phyloP scores from a whole-genome alignment of 2,329 filamentous ascomycete genomes.

The Lasiodiplodia hormozganensis region DNA sequence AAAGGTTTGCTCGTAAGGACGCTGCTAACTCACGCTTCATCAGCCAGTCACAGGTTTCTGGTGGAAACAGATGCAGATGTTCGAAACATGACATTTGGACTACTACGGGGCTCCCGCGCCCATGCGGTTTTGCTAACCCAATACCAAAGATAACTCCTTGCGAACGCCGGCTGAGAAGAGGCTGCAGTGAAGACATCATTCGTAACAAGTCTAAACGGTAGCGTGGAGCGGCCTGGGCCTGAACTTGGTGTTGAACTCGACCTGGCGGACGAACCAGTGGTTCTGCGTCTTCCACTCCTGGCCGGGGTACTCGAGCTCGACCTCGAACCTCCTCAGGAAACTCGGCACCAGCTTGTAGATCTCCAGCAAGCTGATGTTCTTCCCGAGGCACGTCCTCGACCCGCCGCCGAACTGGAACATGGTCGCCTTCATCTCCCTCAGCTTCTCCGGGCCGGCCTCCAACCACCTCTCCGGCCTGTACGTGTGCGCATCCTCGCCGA shows the following conservation, averaged over 20 bases:
- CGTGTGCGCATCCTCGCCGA: constrained; percentile 69
- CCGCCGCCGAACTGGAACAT: constrained; percentile 79
- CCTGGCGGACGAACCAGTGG: constrained; percentile 61
- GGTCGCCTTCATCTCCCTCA: constrained; percentile 71
- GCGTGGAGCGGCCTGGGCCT: constrained; percentile 35
- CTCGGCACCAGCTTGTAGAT: constrained; percentile 60
- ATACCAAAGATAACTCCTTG: neutral
- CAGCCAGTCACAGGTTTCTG: neutral
- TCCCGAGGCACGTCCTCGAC: constrained; percentile 70
- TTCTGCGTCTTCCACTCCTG: constrained; percentile 57
- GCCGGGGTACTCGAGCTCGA: constrained; percentile 49
- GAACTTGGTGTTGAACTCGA: constrained; percentile 54
- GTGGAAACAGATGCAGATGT: neutral
- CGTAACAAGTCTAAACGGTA: constrained; percentile 3
- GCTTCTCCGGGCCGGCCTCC: constrained; percentile 59
- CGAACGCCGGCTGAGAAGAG: constrained; percentile 4
- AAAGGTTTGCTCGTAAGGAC: too few species aligned
- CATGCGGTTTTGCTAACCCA: neutral
- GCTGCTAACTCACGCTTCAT: neutral
- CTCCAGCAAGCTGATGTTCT: constrained; percentile 58
- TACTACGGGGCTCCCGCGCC: too few species aligned
- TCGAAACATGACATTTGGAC: neutral
- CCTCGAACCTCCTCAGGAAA: constrained; percentile 70
- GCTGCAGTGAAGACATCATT: too few species aligned
- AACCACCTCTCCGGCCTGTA: constrained; percentile 75